These are phyloP conservation scores for Gautieria morchelliformis DNA, from an alignment of 768 basidiomycete species.

Conservation along the genomic window DNA sequence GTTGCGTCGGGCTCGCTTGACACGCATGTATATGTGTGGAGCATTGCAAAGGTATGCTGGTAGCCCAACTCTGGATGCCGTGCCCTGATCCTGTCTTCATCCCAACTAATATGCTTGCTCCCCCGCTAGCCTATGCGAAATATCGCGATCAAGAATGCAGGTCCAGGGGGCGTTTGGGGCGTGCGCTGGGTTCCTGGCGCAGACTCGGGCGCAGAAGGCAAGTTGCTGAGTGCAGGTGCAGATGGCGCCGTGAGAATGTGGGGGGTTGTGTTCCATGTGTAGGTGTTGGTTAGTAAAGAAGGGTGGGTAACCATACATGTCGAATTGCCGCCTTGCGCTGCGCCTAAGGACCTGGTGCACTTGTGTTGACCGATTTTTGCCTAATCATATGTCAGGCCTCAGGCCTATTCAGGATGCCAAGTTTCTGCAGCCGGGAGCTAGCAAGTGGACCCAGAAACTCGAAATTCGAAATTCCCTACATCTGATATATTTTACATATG, in stretches of 20 bases:
- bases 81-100: not conserved
- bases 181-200: conserved; percentile 65
- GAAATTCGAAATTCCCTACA: too few species aligned
- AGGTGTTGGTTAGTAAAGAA: not conserved
- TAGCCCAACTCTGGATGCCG: not conserved
- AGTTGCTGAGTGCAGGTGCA: conserved; percentile 64
- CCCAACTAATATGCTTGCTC: too few species aligned
- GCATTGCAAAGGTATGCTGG: conserved; percentile 37
- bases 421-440: too few species aligned
- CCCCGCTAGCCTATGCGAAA: conserved; percentile 45
- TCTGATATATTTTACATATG: too few species aligned
- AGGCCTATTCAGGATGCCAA: too few species aligned
- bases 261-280: conserved; percentile 40
- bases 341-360: too few species aligned
- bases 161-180: conserved; percentile 72
- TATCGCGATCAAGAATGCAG: conserved; percentile 77
- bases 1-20: conserved; percentile 88
- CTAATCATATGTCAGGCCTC: too few species aligned
- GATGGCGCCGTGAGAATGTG: conserved; percentile 75
- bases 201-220: conserved; percentile 32
- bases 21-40: conserved; percentile 86
- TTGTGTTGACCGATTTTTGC: too few species aligned
- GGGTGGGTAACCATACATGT: too few species aligned
- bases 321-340: too few species aligned
- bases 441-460: too few species aligned